Evolutionary conservation across 208 protist genomes (phyloP).

Genomic region (Acanthamoeba royreba): DNA sequence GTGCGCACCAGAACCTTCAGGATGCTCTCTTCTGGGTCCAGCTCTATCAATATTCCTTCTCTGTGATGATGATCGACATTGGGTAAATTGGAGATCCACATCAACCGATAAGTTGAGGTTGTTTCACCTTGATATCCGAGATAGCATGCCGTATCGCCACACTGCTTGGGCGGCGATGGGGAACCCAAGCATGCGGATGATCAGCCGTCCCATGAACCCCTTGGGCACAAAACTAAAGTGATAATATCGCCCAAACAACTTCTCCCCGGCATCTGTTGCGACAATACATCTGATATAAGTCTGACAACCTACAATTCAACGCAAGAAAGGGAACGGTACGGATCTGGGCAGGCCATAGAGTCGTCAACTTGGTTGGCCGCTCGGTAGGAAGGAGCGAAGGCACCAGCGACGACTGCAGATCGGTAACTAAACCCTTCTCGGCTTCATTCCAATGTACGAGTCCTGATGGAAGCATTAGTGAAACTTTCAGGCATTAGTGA

Average conservation of each 20-base stretch:
- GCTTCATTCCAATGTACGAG: too few relatives aligned
- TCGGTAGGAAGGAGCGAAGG: neutral
- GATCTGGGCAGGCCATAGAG: neutral
- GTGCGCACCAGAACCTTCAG: neutral
- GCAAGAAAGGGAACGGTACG: too few relatives aligned
- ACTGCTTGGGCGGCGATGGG: neutral
- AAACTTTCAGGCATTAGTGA: too few relatives aligned
- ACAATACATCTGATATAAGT: too few relatives aligned
- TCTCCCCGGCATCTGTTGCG: neutral
- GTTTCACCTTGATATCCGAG: neutral
- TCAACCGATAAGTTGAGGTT: too few relatives aligned
- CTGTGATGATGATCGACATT: too few relatives aligned
- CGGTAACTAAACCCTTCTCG: neutral
- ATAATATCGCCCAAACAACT: neutral
- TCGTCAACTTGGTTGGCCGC: neutral
- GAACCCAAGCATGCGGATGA: conserved; percentile 33
- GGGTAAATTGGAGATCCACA: too few relatives aligned
- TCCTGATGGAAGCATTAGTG: too few relatives aligned
- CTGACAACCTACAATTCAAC: too few relatives aligned
- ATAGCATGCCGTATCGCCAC: neutral
- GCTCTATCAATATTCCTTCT: conserved; percentile 7
- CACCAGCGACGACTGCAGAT: neutral
- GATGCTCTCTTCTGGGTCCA: neutral
- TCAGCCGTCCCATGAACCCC: conserved; percentile 24
- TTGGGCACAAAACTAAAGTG: neutral